Conservation (phyloP, 768 basidiomycete species). For the Hericium coralloides region DNA sequence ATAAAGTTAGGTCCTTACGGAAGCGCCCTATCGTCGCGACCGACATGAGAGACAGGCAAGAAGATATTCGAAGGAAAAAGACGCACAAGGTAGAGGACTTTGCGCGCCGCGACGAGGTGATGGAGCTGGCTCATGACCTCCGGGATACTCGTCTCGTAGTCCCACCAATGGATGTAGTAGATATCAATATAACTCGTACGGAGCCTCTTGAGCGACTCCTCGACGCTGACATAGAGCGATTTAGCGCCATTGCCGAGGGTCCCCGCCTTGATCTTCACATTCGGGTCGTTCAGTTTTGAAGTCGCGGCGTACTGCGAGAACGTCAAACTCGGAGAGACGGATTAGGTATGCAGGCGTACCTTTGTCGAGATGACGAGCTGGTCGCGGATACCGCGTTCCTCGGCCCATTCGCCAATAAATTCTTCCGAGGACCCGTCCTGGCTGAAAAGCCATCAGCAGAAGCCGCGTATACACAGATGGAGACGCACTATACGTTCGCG, state of each 20-base stretch:
- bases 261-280: too few relatives aligned
- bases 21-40: neutral
- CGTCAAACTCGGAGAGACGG: too few relatives aligned
- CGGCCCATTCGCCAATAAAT: slow-evolving; percentile 32
- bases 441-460: neutral
- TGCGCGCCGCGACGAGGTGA: slow-evolving; percentile 29
- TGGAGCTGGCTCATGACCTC: slow-evolving; percentile 36
- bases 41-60: neutral
- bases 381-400: slow-evolving; percentile 24
- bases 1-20: neutral
- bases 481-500: neutral
- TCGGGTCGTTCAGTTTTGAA: too few relatives aligned
- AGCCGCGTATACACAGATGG: neutral
- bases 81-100: slow-evolving; percentile 28
- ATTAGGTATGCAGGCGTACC: neutral
- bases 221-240: slow-evolving; percentile 24
- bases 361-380: slow-evolving; percentile 24
- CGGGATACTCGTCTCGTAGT: slow-evolving; percentile 30
- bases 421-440: slow-evolving; percentile 19
- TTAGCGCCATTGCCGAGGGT: slow-evolving; percentile 12
- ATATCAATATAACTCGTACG: slow-evolving; percentile 24
- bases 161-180: slow-evolving; percentile 30
- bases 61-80: neutral
- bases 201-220: slow-evolving; percentile 30
- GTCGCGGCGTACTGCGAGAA: too few relatives aligned